Percentiles rank a stretch among this genome's conserved stretches.
phyloP scores from a whole-genome alignment of 2,329 filamentous ascomycete genomes.

The Epichloe sylvatica region DNA sequence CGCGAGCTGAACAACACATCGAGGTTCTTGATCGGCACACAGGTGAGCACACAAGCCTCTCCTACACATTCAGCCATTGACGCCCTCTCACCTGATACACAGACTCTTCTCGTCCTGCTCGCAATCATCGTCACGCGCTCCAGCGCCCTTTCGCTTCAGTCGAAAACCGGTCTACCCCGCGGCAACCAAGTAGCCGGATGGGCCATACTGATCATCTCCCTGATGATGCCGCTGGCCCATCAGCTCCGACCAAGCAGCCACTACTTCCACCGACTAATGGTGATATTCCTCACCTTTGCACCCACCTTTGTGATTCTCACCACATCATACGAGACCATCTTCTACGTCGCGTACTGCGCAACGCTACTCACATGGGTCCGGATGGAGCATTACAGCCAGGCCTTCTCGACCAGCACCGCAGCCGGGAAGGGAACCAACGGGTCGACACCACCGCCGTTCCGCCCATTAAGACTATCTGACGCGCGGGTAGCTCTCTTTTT shows the following conservation, averaged over 20 bases:
- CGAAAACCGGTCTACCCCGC: constrained; percentile 73
- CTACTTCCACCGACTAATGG: constrained; percentile 77
- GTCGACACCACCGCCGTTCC: constrained; percentile 16
- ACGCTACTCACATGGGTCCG: constrained; percentile 79
- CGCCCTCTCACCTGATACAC: too few species aligned
- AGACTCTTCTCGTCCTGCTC: constrained; percentile 24
- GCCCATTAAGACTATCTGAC: constrained; percentile 67
- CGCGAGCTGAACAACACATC: too few species aligned
- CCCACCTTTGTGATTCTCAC: constrained; percentile 91
- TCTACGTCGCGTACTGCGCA: constrained; percentile 80
- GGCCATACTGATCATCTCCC: constrained; percentile 58
- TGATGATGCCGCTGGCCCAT: constrained; percentile 71
- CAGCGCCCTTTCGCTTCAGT: constrained; percentile 71
- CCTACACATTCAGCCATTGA: too few species aligned
- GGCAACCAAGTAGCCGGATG: constrained; percentile 85
- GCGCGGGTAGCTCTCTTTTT: constrained; percentile 86
- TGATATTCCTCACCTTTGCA: constrained; percentile 85
- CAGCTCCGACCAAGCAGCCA: constrained; percentile 66
- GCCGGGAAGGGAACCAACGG: constrained; percentile 14
- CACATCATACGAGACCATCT: constrained; percentile 92
- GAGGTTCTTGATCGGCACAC: too few species aligned
- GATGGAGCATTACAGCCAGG: neutral
- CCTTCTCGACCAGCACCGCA: neutral
- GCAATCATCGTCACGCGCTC: constrained; percentile 78
- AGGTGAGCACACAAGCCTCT: too few species aligned